Evolutionary conservation across 352 stramenopile genomes (phyloP), one percentile per base, ranked within the genome.

Genomic region (Globisporangium nunn): DNA sequence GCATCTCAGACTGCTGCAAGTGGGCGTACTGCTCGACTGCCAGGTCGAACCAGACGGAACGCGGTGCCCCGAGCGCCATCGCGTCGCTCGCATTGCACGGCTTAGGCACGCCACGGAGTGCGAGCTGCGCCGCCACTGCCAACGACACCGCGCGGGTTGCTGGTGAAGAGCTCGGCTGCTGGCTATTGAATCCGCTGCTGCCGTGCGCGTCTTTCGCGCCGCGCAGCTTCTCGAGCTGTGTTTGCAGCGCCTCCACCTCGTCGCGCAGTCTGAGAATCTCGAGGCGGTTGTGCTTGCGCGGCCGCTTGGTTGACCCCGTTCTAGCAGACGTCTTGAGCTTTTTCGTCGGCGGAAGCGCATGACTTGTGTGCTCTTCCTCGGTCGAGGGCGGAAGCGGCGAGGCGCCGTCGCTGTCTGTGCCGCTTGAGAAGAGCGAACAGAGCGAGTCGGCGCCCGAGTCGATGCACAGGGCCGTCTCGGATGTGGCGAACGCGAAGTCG

Each of bases 1-100:
- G 59, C 23, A 68, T 54, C 49, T 81, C 68, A 0, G 72, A 70
- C 7, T 64, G 56, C 61, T 78, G 66, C 17, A 68, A 64, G 50
- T 74, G 62, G 17, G 59, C 62, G 56, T 71, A 79, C 51, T 85
- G 75, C 10, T 66, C 50, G n/a, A 63, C 72, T 15, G 75, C 75
- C 2, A 81, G 43, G 31, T 62, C 66, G 40, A 81, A 52, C 75
- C 75, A 85, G 6, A 79, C 63, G 0, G 65, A 73, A 6, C 41
- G 44, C 15, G 41, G 41, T 2, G 15, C n/a, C 15, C 10, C 41
- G 3, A 28, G 41, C 7, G 41, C 41, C 41, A 28, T 29, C 7
- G 41, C 15, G 23, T 23, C 23, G 41, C 8, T 18, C 41, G 41
- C 41, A 29, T 47, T 29, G 15, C 37, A 12, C 2, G 37, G 11